phyloP scores from a whole-genome alignment of 2,329 filamentous ascomycete genomes.

The Ophiostoma triangulosporum region DNA sequence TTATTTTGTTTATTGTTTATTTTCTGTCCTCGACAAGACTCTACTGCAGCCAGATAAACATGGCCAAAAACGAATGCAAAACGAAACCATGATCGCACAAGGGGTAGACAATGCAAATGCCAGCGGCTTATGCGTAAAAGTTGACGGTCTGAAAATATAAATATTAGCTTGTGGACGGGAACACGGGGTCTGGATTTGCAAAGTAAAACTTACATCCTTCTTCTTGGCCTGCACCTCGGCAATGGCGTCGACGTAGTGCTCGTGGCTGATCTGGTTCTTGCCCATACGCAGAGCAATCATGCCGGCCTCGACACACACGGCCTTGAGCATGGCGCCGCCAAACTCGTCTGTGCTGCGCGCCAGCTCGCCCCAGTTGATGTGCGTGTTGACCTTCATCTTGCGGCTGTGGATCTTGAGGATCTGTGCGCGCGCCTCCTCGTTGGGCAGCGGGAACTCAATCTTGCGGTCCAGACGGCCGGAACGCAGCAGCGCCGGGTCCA shows the following conservation, averaged over 20 bases:
- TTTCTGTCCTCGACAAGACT: background rate
- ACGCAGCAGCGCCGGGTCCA: conserved; percentile 81
- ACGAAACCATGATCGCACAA: no score
- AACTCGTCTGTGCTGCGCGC: conserved; percentile 97
- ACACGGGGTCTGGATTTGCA: no score
- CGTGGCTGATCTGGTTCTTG: conserved; percentile 92
- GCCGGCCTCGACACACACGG: conserved; percentile 94
- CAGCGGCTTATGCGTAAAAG: conserved; percentile 33
- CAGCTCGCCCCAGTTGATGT: conserved; percentile 88
- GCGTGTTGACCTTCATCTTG: conserved; percentile 93
- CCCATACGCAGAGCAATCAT: conserved; percentile 96
- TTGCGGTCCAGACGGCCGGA: conserved; percentile 90
- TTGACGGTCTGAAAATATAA: conserved; percentile 36
- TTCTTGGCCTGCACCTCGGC: conserved; percentile 91
- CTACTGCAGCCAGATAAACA: no score
- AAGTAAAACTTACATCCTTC: conserved; percentile 69
- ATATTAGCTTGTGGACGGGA: conserved; percentile 19
- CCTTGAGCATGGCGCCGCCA: conserved; percentile 93
- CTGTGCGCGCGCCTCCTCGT: conserved; percentile 93
- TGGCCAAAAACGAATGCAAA: background rate
- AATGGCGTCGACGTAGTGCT: conserved; percentile 98
- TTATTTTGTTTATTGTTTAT: background rate
- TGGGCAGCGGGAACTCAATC: conserved; percentile 95
- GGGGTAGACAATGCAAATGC: no score
- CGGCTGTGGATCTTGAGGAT: conserved; percentile 95